Evolutionary conservation across 768 basidiomycete species (phyloP).

Genomic region (Tricholoma furcatifolium): DNA sequence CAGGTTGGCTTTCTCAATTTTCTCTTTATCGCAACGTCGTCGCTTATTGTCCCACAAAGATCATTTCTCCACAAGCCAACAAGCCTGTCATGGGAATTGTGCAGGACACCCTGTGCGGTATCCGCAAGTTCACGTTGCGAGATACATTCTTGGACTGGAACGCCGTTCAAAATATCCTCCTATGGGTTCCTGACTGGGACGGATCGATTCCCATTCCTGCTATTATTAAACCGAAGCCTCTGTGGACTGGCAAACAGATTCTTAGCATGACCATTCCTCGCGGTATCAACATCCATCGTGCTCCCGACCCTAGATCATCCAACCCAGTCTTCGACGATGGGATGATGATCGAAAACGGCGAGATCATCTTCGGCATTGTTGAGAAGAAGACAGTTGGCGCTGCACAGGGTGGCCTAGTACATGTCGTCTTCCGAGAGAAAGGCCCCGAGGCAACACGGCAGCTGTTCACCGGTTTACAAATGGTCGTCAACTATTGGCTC

Average conservation of each 20-base stretch:
- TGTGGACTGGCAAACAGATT: constrained; percentile 98
- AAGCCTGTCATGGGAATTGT: constrained; percentile 99
- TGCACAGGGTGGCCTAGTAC: constrained; percentile 89
- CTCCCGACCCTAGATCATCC: constrained; percentile 73
- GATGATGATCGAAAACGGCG: constrained; percentile 95
- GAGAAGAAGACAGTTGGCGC: constrained; percentile 99
- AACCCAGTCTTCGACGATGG: constrained; percentile 91
- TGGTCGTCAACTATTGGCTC: constrained; percentile 97
- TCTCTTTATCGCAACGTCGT: neutral
- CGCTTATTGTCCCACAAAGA: constrained; percentile 46
- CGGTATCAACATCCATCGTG: constrained; percentile 90
- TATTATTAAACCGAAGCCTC: constrained; percentile 93
- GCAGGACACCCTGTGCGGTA: constrained; percentile 96
- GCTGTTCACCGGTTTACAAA: constrained; percentile 92
- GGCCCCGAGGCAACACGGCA: constrained; percentile 88
- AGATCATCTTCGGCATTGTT: constrained; percentile 91
- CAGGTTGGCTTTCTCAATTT: constrained; percentile 55
- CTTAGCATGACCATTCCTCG: constrained; percentile 89
- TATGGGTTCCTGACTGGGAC: constrained; percentile 99
- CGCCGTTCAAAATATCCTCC: constrained; percentile 93
- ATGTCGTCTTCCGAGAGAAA: constrained; percentile 97
- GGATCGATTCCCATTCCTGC: constrained; percentile 89
- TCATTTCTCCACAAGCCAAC: constrained; percentile 99
- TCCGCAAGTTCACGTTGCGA: constrained; percentile 95
- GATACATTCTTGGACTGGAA: constrained; percentile 96